Evolutionary conservation across 2,329 filamentous ascomycete species (phyloP), one percentile per base, ranked within the genome.

Genomic region (Sporothrix protearum): DNA sequence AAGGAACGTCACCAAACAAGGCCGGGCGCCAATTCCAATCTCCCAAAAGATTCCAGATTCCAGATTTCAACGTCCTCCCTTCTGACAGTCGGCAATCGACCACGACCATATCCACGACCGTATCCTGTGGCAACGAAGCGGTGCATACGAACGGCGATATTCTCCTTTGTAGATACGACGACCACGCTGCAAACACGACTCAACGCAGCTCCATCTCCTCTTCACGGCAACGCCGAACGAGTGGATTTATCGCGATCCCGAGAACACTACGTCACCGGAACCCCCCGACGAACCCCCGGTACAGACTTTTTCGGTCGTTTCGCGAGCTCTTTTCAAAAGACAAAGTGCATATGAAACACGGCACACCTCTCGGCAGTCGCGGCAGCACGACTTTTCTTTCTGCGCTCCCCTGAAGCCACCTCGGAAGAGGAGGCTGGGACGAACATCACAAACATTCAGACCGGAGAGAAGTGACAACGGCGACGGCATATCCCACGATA

Each of bases 1-100:
- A 39, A 28, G 59, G 68, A 71, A 57, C 71, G 47, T 69, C 53
- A 69, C 68, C 53, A 33, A 47, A 69, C 22, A 39, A 69, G 53
- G 53, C 28, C 45, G 22, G 42, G 49, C 66, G 66, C 68, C 53
- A 49, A 47, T 45, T 49, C 25, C 68, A 47, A 33, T 49, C 25
- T 55, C 42, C 42, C 16, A 39, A 39, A 55, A 42, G 47, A 68
- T 47, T 25, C 25, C 68, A 49, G 33, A n/a, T 22, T 36, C 68
- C 47, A 36, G 45, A 68, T 45, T 22, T 16, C 68, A 47, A 59
- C 68, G 53, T 49, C 39, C 16, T 10, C 25, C 14, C 42, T 19
- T 47, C 19, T 14, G 42, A 47, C 1, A 3, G 8, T 45, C 39
- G 39, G 14, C 42, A 47, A 14, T 47, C 14, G 14, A 22, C 45